Conservation (phyloP, 2,329 filamentous ascomycete species). For the Elsinoe fawcettii region DNA sequence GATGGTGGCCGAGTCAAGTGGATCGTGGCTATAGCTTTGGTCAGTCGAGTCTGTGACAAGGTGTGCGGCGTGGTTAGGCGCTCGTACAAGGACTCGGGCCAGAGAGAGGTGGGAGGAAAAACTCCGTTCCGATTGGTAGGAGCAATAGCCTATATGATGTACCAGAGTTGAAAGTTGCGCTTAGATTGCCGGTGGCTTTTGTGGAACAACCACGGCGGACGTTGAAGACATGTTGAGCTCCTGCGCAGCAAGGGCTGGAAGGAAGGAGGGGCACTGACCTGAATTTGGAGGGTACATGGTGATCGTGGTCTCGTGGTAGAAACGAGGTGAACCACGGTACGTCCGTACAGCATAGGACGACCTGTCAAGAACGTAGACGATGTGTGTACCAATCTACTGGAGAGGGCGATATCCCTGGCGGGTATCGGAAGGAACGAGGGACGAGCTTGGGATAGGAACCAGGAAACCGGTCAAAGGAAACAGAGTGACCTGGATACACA, state of each 20-base stretch:
- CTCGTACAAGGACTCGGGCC: neutral
- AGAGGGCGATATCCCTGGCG: neutral
- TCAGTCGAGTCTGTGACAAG: neutral
- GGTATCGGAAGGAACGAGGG: neutral
- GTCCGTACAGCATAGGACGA: too few relatives aligned
- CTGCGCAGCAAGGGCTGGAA: neutral
- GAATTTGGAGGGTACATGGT: too few relatives aligned
- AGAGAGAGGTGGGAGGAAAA: neutral
- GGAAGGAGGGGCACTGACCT: neutral
- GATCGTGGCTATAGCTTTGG: neutral
- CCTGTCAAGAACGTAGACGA: too few relatives aligned
- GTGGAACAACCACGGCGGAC: neutral
- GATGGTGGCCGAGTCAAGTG: neutral
- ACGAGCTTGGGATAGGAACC: neutral
- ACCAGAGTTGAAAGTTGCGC: neutral
- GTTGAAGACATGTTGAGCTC: neutral
- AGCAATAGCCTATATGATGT: neutral
- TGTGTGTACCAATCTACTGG: neutral
- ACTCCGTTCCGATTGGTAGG: neutral
- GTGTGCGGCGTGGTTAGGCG: neutral
- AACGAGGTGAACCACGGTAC: too few relatives aligned
- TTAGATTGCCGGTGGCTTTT: neutral
- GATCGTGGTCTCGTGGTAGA: too few relatives aligned
- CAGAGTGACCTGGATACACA: neutral
- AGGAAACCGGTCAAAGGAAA: neutral